Evolutionary conservation across 2,329 filamentous ascomycete genomes (phyloP), one percentile per base, ranked within the genome.

Genomic region (Talaromyces sp.): DNA sequence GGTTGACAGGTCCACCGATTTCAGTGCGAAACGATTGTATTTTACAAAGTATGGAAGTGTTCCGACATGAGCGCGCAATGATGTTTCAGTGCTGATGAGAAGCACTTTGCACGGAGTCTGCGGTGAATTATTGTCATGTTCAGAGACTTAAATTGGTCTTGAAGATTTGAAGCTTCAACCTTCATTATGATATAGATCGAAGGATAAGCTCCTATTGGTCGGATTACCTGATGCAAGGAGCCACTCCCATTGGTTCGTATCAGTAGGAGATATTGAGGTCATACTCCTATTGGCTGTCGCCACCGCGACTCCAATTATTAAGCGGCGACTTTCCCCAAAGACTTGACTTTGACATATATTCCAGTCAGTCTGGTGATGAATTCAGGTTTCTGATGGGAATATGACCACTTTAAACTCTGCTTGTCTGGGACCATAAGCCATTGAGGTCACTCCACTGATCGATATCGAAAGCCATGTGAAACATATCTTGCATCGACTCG

Each of bases 401-500:
- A 54, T 17, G 53, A 56, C 8, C 25, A 11, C 15, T 36, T 25
- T 54, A 62, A n/a, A 54, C 19, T 53, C 36, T 36, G 60, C 22
- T 29, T 54, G 36, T 40, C 25, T 40, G 34, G 34, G 60, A 27
- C 60, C 60, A 62, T 27, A 62, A 19, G 5, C 60, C 60, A 40
- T 36, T 54, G 25, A 62, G 60, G 10, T 62, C 60, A 17, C 60
- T 62, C 60, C 60, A 62, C 47, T 62, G 60, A 29, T 62, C 60
- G 49, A 62, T 62, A 54, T 62, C 60, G 29, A 62, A 62, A 19
- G 60, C 60, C 60, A 62, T 62, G 22, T 62, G 60, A 54, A 62
- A 51, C 47, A 62, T 29, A 19, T 62, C 60, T 40, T 62, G 60
- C 60, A 62, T 62, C 8, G 60, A 62, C 34, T 54, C 60, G 25